Base-by-base conservation (phyloP, 352 stramenopile species). In the Phytopythium sindhum region DNA sequence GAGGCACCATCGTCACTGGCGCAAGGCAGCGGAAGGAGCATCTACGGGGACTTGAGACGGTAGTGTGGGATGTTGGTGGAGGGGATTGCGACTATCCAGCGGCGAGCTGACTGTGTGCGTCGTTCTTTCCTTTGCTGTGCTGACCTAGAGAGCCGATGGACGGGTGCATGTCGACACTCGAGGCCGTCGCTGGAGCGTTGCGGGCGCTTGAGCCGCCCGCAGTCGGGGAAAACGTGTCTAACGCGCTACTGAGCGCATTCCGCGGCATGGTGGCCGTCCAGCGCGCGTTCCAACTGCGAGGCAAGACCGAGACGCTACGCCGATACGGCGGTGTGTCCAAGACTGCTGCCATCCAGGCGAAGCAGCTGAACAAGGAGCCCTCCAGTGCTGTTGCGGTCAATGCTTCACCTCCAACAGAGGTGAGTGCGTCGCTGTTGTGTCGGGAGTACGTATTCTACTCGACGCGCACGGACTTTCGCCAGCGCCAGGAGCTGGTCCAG, bases 111-210 rank as follows among this genome's bases (percentile, higher is more conserved):
- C 33, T 44, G 39, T 44, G 39, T 44, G n/a, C 39, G 39, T 44
- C 10, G 17, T 44, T 3, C 39, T 6, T 19, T 44, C 39, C 14
- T 44, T 21, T 3, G 7, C n/a, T 44, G 39, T 14, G 33, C 19
- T 60, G 58, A 41, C 26, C 64, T 28, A 92, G 78, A 48, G 83
- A 94, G 59, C 85, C 85, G 0, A 92, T 86, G 78, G 76, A 77
- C 10, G 85, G 85, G 6, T 94, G 81, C 21, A 33, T 91, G 51
- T 92, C 83, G 48, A 94, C 83, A 54, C 63, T 94, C 24, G 83
- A 94, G 62, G 85, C 83, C 9, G 77, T 94, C 1, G 81, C 78
- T 2, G 57, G 71, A 12, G 77, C 83, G 7, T 48, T 94, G 23
- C 33, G 56, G 4, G 51, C 77, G 58, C 67, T 92, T 1, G 81